Evolutionary conservation across 768 basidiomycete species (phyloP), one percentile per base, ranked within the genome.

Genomic region (Lactarius sp.): DNA sequence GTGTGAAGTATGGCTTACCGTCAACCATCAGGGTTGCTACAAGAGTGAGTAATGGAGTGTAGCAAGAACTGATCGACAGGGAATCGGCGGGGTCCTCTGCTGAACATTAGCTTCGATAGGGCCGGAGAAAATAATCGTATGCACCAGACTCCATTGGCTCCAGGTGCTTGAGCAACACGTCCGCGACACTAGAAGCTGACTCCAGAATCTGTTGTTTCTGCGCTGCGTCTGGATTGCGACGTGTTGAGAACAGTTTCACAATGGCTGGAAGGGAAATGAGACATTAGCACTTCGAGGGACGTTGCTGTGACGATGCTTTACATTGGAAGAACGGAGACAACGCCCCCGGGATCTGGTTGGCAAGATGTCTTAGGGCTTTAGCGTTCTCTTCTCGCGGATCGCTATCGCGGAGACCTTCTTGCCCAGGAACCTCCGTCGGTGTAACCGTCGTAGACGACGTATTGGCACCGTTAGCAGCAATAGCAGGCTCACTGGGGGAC

Each of bases 261-360:
- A 92, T 84, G 14, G 93, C 92, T 94, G 59, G 52, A 16, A 22
- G n/a, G 14, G 16, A 57, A 36, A 10, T 61, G 18, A 60, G 56
- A 41, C 39, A 46, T 64, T 20, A 59, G 52, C 20, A 59, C 52
- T 55, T 12, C 47, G 16, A 20, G 47, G n/a, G 8, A 56, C 33
- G 27, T 12, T 37, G 22, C 47, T 6, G 2, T 3, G 22, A 16
- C 27, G 33, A 54, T n/a, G 5, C 8, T 72, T 78, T 62, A 92
- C 94, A 85, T 81, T 92, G 92, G 75, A 94, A 92, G 74, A 97
- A 89, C 1, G 93, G 90, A 2, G 85, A 83, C 61, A 94, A 75
- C 2, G 85, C 80, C 41, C 80, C 83, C 0, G 92, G 91, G 55
- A 94, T 78, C 33, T 90, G 87, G 65, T 86, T 85, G 0, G 89